Evolutionary conservation across 257 asterid species (phyloP).

Genomic region (Gentiana macrophylla): DNA sequence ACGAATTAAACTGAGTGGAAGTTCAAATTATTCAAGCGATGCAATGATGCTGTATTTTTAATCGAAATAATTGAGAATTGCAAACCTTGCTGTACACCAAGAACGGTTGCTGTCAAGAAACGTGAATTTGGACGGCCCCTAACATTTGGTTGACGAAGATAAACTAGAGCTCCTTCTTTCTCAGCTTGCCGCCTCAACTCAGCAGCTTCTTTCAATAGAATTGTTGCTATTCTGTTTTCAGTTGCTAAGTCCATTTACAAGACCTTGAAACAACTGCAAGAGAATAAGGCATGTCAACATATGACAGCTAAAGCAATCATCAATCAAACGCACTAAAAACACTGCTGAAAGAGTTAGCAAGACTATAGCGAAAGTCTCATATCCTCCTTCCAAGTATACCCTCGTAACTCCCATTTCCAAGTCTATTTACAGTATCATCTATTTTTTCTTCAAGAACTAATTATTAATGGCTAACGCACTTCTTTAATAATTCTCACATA

Average conservation of each 20-base stretch:
- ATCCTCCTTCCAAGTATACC: too few species aligned
- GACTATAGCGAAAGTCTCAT: too few species aligned
- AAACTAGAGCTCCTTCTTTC: conserved; percentile 73
- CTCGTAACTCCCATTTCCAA: too few species aligned
- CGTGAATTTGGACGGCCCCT: conserved; percentile 87
- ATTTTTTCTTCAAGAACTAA: too few species aligned
- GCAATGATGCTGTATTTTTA: neutral
- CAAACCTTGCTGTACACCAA: conserved; percentile 90
- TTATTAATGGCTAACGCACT: too few species aligned
- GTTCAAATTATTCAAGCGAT: neutral
- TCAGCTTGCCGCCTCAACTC: conserved; percentile 83
- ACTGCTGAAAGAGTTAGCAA: too few species aligned
- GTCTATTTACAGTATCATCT: too few species aligned
- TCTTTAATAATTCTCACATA: too few species aligned
- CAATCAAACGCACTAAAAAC: too few species aligned
- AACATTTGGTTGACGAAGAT: conserved; percentile 57
- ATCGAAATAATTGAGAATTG: neutral
- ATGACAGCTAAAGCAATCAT: too few species aligned
- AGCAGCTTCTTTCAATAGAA: conserved; percentile 83
- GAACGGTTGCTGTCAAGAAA: conserved; percentile 86
- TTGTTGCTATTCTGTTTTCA: conserved; percentile 75
- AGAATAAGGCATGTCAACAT: neutral
- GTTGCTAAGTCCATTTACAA: conserved; percentile 73
- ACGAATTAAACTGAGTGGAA: too few species aligned
- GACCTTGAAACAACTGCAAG: conserved; percentile 8